These are phyloP conservation scores for Yarrowia osloensis DNA, from an alignment of 805 yeast species.

Conservation along the genomic window DNA sequence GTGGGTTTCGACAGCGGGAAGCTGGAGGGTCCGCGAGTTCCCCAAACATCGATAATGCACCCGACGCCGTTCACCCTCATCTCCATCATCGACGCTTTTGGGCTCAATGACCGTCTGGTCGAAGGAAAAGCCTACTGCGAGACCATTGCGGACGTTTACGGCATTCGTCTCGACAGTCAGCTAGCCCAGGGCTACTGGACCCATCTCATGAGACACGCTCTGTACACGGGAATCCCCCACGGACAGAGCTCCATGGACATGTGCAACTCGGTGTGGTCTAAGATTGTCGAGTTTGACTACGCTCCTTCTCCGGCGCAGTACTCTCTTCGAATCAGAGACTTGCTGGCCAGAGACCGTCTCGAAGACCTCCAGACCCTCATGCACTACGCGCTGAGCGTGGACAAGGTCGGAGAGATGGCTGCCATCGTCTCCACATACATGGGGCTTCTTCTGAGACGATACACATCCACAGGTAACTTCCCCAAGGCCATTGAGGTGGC, in stretches of 20 bases:
- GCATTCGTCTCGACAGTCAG: not conserved
- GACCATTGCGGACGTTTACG: not conserved
- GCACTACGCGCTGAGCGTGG: constrained; percentile 6
- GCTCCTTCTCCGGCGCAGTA: not conserved
- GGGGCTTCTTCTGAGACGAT: not conserved
- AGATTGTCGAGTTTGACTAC: not conserved
- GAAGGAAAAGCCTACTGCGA: constrained; percentile 37
- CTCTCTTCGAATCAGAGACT: constrained; percentile 14
- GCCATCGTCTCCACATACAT: not conserved
- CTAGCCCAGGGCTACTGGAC: not conserved
- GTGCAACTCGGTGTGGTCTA: not conserved
- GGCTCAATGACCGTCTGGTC: constrained; percentile 35
- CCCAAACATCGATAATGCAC: constrained; percentile 32
- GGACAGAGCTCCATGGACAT: not conserved
- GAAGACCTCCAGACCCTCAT: not conserved
- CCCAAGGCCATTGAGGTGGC: constrained; percentile 21
- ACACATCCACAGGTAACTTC: not conserved
- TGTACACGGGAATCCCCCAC: constrained; percentile 5
- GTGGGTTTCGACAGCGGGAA: constrained; percentile 28
- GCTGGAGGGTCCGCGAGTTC: not conserved
- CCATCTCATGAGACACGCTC: constrained; percentile 1
- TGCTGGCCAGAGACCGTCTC: not conserved
- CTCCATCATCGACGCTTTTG: constrained; percentile 39
- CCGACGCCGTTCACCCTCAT: constrained; percentile 36
- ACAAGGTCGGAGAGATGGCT: not conserved